A percentile compares a stretch with the other conserved stretches of the same genome.
Conservation (phyloP, 1,284 basidiomycete species). For the Meira nashicola region DNA sequence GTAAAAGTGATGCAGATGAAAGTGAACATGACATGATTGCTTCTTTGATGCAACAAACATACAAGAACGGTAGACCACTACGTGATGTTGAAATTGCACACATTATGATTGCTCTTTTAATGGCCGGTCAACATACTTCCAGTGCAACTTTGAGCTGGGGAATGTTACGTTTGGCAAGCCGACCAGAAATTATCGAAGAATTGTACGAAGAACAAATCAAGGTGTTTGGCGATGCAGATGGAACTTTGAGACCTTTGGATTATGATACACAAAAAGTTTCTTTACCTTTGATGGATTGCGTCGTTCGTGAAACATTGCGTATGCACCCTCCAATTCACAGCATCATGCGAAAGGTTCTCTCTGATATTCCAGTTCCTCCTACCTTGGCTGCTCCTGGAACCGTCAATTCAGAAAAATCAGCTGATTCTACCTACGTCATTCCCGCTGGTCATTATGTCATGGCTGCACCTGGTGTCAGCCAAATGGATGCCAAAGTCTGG, state of each 20-base stretch:
- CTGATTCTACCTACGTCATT: constrained; percentile 64
- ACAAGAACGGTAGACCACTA: constrained; percentile 75
- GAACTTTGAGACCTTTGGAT: constrained; percentile 66
- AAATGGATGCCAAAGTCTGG: constrained; percentile 84
- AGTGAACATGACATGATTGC: constrained; percentile 84
- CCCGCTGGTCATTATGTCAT: constrained; percentile 88
- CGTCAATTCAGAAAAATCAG: background rate
- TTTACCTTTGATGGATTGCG: constrained; percentile 77
- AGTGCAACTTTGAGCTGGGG: constrained; percentile 87
- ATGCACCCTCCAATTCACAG: constrained; percentile 51
- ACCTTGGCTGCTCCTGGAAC: constrained; percentile 59
- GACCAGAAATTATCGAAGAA: constrained; percentile 58
- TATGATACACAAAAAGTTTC: constrained; percentile 76
- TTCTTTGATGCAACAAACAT: constrained; percentile 76
- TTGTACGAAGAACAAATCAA: constrained; percentile 80
- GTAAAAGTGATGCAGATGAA: constrained; percentile 19
- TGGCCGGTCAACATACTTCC: constrained; percentile 93
- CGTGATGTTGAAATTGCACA: constrained; percentile 90
- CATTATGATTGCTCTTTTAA: constrained; percentile 68
- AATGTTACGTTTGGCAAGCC: constrained; percentile 78
- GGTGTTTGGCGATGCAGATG: constrained; percentile 65
- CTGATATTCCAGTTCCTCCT: constrained; percentile 75
- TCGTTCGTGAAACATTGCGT: constrained; percentile 88
- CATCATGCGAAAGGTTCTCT: constrained; percentile 74
- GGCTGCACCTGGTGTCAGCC: constrained; percentile 80